These are phyloP conservation scores for Paracamarosporium sp. DNA, from an alignment of 2,329 filamentous ascomycete species.

Conservation along the genomic window DNA sequence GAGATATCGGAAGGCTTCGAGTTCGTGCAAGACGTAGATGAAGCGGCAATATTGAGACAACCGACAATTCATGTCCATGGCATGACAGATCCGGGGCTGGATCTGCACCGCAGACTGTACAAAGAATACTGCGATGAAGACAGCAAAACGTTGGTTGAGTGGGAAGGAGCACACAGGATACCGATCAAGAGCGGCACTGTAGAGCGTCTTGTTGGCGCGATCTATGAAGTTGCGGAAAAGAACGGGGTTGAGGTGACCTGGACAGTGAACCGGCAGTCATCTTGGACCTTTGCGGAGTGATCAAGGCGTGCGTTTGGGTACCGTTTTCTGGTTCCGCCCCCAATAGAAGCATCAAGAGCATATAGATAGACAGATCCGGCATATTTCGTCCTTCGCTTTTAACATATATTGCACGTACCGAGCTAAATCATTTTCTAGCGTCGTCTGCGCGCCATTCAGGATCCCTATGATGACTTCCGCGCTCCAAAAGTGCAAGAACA, in stretches of 20 bases:
- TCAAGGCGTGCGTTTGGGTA: too few species aligned
- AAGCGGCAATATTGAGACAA: slow-evolving; percentile 57
- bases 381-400: too few species aligned
- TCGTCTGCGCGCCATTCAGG: too few species aligned
- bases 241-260: slow-evolving; percentile 51
- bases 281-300: not conserved
- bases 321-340: too few species aligned
- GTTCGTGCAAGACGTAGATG: slow-evolving; percentile 45
- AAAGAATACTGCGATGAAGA: slow-evolving; percentile 65
- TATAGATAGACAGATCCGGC: too few species aligned
- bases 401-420: too few species aligned
- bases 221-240: slow-evolving; percentile 59
- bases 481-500: too few species aligned
- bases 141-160: slow-evolving; percentile 68
- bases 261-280: slow-evolving; percentile 24
- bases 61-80: slow-evolving; percentile 76
- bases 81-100: slow-evolving; percentile 64
- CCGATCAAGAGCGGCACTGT: slow-evolving; percentile 74
- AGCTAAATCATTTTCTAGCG: too few species aligned
- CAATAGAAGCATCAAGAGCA: too few species aligned
- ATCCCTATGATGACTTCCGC: too few species aligned
- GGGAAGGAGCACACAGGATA: slow-evolving; percentile 75
- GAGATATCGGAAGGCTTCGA: slow-evolving; percentile 53
- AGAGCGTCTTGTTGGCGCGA: slow-evolving; percentile 59
- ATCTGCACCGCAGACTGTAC: slow-evolving; percentile 63